Evolutionary conservation across 176 grass and related monocot species (phyloP).

Genomic region (Oryza glumipatula): DNA sequence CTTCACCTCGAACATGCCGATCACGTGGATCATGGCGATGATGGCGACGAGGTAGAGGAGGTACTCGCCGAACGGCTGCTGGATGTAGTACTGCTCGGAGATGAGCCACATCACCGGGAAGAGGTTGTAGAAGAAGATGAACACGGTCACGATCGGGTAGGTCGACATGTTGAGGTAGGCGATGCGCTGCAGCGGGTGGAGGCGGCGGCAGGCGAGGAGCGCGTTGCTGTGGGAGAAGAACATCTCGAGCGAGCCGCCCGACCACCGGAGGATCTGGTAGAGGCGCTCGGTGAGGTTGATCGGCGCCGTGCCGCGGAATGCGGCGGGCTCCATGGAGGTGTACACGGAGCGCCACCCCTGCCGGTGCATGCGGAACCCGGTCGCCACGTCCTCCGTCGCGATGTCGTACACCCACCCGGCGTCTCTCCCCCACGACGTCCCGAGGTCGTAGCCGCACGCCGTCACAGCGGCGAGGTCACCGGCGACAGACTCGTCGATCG

Average conservation of each 20-base stretch:
- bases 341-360: slow-evolving; percentile 58
- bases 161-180: slow-evolving; percentile 58
- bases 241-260: slow-evolving; percentile 50
- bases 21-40: slow-evolving; percentile 44
- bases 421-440: slow-evolving; percentile 42
- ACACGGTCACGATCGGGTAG: slow-evolving; percentile 46
- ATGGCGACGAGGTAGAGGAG: slow-evolving; percentile 26
- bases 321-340: slow-evolving; percentile 43
- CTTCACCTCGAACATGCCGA: slow-evolving; percentile 53
- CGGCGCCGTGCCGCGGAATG: slow-evolving; percentile 53
- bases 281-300: slow-evolving; percentile 63
- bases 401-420: slow-evolving; percentile 58
- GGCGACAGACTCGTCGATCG: slow-evolving; percentile 3
- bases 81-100: slow-evolving; percentile 50
- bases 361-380: slow-evolving; percentile 52
- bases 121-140: slow-evolving; percentile 56
- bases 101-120: slow-evolving; percentile 53
- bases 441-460: slow-evolving; percentile 48
- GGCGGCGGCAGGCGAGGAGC: slow-evolving; percentile 23
- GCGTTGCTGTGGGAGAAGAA: slow-evolving; percentile 62
- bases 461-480: slow-evolving; percentile 9
- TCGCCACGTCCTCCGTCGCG: slow-evolving; percentile 57
- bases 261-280: slow-evolving; percentile 47
- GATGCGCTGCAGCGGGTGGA: slow-evolving; percentile 43
- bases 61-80: slow-evolving; percentile 46